phyloP scores from a whole-genome alignment of 495 filamentous ascomycete species.

The Patellaria atrata region DNA sequence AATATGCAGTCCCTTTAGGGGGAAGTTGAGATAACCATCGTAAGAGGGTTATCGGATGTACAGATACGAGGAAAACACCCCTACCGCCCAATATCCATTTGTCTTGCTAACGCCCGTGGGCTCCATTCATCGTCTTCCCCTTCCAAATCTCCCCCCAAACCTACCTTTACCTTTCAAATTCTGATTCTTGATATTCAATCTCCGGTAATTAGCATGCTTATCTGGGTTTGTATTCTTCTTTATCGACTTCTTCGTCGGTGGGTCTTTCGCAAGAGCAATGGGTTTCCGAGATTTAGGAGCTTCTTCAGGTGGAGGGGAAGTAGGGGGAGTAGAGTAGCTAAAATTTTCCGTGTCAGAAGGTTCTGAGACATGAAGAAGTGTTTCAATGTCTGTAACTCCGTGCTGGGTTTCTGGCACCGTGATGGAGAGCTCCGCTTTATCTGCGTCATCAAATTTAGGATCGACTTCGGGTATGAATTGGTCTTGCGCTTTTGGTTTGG shows the following conservation, averaged over 20 bases:
- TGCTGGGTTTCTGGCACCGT: constrained; percentile 18
- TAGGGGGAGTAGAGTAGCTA: background rate
- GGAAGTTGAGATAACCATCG: too few relatives aligned
- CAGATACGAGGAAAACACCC: too few relatives aligned
- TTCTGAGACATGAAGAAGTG: too few relatives aligned
- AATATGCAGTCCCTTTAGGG: too few relatives aligned
- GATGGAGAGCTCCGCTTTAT: constrained; percentile 1
- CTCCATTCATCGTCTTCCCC: constrained; percentile 3
- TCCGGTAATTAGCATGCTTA: constrained; percentile 19
- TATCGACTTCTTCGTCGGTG: constrained; percentile 1
- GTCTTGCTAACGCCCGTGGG: constrained; percentile 18
- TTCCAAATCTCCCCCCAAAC: constrained; percentile 10
- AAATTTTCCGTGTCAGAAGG: background rate
- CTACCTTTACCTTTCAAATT: constrained; percentile 9
- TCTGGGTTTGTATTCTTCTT: too few relatives aligned
- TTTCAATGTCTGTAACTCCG: too few relatives aligned
- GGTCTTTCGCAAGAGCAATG: too few relatives aligned
- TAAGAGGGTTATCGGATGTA: too few relatives aligned
- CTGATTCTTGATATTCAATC: constrained; percentile 16
- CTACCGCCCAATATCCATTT: too few relatives aligned
- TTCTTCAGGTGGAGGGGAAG: background rate
- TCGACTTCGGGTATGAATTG: too few relatives aligned
- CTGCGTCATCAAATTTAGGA: too few relatives aligned
- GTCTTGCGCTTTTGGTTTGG: constrained; percentile 10
- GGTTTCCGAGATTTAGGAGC: background rate